Evolutionary conservation across 75 land plant species (phyloP), one percentile per base, ranked within the genome.

Genomic region (Adiantum capillusveneris): DNA sequence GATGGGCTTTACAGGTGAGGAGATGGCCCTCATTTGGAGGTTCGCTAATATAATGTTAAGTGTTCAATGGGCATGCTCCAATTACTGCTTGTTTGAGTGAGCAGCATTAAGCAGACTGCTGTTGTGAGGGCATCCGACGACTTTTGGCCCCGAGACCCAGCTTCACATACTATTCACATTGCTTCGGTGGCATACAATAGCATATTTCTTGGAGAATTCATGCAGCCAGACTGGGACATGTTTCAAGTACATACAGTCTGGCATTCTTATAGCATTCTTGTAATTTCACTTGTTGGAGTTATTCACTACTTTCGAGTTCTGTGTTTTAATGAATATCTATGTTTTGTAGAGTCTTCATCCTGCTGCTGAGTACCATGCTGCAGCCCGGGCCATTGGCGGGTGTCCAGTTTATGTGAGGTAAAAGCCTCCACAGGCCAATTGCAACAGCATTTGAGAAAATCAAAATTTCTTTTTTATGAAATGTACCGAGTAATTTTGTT

Each of bases 221-320:
- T 93, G 98, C 76, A 75, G 59, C 98, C 98, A 1, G 98, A 93
- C 57, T 93, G 98, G 98, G 98, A 93, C 65, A 93, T 93, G 98
- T 93, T 93, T 62, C 77, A 87, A 42, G 93, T 90, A 48, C 68
- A 49, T 55, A 17, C n/a, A n/a, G n/a, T n/a, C n/a, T n/a, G n/a
- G n/a, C n/a, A n/a, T n/a, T n/a, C n/a, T n/a, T n/a, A n/a, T n/a
- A n/a, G n/a, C n/a, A n/a, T n/a, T n/a, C n/a, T n/a, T n/a, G n/a
- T n/a, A n/a, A n/a, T n/a, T n/a, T n/a, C n/a, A n/a, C n/a, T n/a
- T n/a, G n/a, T n/a, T n/a, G n/a, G n/a, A n/a, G n/a, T n/a, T n/a
- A n/a, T n/a, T n/a, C n/a, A n/a, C n/a, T n/a, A n/a, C n/a, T n/a
- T n/a, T n/a, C n/a, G n/a, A n/a, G n/a, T n/a, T n/a, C n/a, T n/a